Conservation (phyloP, 1,139 yeast genomes). For the Saccharomyces hybrid region DNA sequence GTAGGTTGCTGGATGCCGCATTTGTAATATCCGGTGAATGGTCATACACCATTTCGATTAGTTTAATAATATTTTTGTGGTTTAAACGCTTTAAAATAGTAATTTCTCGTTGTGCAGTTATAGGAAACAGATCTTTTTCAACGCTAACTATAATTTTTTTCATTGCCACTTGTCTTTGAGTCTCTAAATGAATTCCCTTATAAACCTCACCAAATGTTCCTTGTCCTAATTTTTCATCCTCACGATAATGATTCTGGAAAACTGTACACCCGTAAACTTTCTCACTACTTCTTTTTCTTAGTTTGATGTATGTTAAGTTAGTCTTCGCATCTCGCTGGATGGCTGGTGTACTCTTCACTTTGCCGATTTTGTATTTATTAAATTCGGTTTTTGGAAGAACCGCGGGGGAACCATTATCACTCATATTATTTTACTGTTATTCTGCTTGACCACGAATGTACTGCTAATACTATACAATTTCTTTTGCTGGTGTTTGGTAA, state of each 20-base stretch:
- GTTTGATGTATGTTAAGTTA: constrained; percentile 23
- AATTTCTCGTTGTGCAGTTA: constrained; percentile 91
- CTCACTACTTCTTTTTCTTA: constrained; percentile 22
- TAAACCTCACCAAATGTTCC: constrained; percentile 90
- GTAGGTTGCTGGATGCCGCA: constrained; percentile 23
- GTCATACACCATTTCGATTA: constrained; percentile 78
- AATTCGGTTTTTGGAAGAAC: constrained; percentile 13
- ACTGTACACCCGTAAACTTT: constrained; percentile 29
- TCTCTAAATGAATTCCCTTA: constrained; percentile 50
- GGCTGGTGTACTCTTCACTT: constrained; percentile 29
- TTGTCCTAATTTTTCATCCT: constrained; percentile 70
- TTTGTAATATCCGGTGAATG: constrained; percentile 35
- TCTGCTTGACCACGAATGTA: background rate
- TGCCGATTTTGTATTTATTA: constrained; percentile 30
- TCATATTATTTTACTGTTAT: constrained; percentile 3
- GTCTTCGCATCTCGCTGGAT: constrained; percentile 25
- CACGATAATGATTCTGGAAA: constrained; percentile 39
- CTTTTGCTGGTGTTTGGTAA: background rate
- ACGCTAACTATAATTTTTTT: constrained; percentile 78
- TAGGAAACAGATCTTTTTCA: constrained; percentile 88
- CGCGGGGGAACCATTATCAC: constrained; percentile 1
- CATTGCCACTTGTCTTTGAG: constrained; percentile 64
- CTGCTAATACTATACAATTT: background rate
- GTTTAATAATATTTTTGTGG: constrained; percentile 65
- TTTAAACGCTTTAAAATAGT: constrained; percentile 66